Evolutionary conservation across 305 asterid genomes (phyloP).

Genomic region (Striga hermonthica): DNA sequence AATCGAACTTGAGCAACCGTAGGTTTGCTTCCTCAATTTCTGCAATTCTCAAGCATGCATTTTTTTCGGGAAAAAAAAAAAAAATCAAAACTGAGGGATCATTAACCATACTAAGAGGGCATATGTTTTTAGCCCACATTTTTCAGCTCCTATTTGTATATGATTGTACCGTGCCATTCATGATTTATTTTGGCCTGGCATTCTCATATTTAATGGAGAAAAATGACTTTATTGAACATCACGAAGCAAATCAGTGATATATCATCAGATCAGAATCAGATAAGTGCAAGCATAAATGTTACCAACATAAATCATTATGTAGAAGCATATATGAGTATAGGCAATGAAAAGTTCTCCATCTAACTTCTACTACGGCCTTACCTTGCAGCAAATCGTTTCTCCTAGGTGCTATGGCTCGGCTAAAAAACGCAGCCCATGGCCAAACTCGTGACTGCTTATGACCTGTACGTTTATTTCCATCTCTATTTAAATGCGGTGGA

Average conservation of each 20-base stretch:
- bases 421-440: constrained; percentile 29
- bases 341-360: neutral
- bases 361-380: neutral
- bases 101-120: too few relatives aligned
- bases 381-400: constrained; percentile 13
- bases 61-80: too few relatives aligned
- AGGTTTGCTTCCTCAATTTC: constrained; percentile 19
- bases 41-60: constrained; percentile 11
- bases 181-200: too few relatives aligned
- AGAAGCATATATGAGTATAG: neutral
- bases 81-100: too few relatives aligned
- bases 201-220: neutral
- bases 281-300: neutral
- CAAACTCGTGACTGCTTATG: constrained; percentile 6
- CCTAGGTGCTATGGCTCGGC: constrained; percentile 27
- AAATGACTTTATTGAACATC: neutral
- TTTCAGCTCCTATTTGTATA: neutral
- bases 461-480: constrained; percentile 17
- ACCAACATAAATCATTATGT: neutral
- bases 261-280: too few relatives aligned
- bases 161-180: too few relatives aligned
- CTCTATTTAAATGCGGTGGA: neutral
- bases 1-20: constrained; percentile 13
- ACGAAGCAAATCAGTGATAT: neutral
- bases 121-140: neutral